These are phyloP conservation scores for Yarrowia deformans DNA, from an alignment of 805 yeast genomes.

Conservation along the genomic window DNA sequence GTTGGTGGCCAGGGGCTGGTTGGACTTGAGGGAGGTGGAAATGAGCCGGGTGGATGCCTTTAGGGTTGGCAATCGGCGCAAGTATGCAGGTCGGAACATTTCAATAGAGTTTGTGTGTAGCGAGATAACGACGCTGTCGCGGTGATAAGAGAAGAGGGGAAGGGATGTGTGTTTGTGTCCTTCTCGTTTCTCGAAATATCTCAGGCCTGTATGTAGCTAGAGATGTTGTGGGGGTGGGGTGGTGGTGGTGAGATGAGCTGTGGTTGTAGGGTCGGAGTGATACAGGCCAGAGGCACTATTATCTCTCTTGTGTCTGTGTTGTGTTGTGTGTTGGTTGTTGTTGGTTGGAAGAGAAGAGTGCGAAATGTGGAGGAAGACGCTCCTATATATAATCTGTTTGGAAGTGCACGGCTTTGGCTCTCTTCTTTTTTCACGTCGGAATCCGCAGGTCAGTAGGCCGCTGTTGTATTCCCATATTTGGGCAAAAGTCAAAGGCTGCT, in stretches of 20 bases:
- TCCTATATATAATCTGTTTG: slow-evolving; percentile 14
- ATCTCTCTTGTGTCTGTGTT: neutral
- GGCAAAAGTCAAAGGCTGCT: slow-evolving; percentile 33
- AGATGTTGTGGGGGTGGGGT: too few species aligned
- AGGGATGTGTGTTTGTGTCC: neutral
- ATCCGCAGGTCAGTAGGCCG: slow-evolving; percentile 36
- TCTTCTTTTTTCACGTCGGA: neutral
- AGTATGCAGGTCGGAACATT: slow-evolving; percentile 34
- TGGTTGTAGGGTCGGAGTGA: neutral
- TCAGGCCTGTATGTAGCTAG: too few species aligned
- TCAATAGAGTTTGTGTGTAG: neutral
- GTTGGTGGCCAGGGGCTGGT: slow-evolving; percentile 32
- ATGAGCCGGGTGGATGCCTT: slow-evolving; percentile 15
- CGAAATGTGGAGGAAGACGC: neutral
- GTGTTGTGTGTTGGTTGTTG: neutral
- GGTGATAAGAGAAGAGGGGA: neutral
- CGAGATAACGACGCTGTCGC: neutral
- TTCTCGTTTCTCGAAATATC: neutral
- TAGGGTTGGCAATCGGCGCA: slow-evolving; percentile 29
- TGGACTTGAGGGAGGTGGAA: slow-evolving; percentile 23
- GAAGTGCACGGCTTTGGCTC: neutral
- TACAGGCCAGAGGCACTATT: slow-evolving; percentile 7
- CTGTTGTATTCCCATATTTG: slow-evolving; percentile 30
- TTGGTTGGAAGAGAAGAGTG: neutral
- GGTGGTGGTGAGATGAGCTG: too few species aligned